Evolutionary conservation across 192 early-diverging fungal species (phyloP).

Genomic region (Backusella liffmaniae): DNA sequence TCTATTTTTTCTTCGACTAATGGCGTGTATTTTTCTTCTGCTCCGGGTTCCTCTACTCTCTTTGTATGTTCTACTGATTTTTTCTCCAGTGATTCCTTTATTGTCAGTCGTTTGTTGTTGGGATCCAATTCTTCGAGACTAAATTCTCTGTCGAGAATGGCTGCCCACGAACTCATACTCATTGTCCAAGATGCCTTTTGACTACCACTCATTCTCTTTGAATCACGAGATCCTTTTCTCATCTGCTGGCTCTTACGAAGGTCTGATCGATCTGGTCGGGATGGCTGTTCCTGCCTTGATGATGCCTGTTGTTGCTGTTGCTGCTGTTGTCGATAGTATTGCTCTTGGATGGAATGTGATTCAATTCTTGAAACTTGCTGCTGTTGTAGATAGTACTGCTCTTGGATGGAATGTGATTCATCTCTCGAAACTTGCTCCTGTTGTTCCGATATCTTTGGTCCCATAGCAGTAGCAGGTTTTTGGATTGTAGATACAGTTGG

Average conservation of each 20-base stretch:
- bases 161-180: conserved; percentile 19
- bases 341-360: neutral
- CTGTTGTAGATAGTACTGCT: neutral
- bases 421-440: neutral
- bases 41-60: neutral
- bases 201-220: conserved; percentile 26
- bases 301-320: neutral
- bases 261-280: neutral
- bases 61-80: neutral
- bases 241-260: neutral
- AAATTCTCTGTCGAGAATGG: conserved; percentile 23
- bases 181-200: conserved; percentile 30
- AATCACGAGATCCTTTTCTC: neutral
- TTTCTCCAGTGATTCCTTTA: neutral
- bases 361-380: neutral
- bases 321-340: neutral
- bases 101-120: neutral
- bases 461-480: neutral
- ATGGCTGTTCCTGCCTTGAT: neutral
- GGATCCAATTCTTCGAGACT: conserved; percentile 18
- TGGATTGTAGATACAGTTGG: neutral
- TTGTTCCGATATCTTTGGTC: neutral
- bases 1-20: neutral
- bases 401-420: neutral
- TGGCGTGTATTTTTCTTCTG: neutral